Base-by-base conservation (phyloP, 2,329 filamentous ascomycete genomes). In the Penicillium nordicum region DNA sequence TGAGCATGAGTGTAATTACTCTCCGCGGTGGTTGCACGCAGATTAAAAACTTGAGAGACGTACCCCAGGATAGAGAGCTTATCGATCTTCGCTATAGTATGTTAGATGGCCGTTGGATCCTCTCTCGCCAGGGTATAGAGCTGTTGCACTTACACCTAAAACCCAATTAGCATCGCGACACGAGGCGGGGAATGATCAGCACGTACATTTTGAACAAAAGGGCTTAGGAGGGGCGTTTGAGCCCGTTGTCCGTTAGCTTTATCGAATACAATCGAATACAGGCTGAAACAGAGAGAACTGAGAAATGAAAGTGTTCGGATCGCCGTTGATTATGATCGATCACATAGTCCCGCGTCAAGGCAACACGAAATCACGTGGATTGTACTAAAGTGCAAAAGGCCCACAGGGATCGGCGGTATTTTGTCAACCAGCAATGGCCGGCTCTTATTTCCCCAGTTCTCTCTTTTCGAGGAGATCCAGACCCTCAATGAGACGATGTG, bases 51-150 rank as follows among this genome's bases (percentile, higher is more conserved):
- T 25, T 10, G 16, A 12, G 30, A 41, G 4, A 56, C 63, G 38
- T 75, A 85, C 83, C 92, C 93, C 71, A 86, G 78, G 61, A 97
- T 94, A 63, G 88, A 89, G 65, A 97, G 84, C 71, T 92, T 95
- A 71, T 96, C 90, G 67, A 97, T 92, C 73, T 86, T 88, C 63
- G 92, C 90, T 90, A 53, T 50, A 25, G 32, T 36, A 30, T 51
- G 47, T 37, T 38, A 48, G 32, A 30, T 40, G 36, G 21, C 47
- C 25, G 57, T 60, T 43, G 52, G 50, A 43, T 29, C n/a, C 18
- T 25, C 36, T 41, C 21, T 23, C 12, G n/a, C 18, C 48, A 45
- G 52, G 40, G 36, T 53, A 34, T 37, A 30, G 21, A 52, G 7
- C 9, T 32, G 27, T 50, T 50, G 51, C 29, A 67, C 71, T 65